Evolutionary conservation across 2,329 filamentous ascomycete species (phyloP).

Genomic region (Calonectria pauciramosa): DNA sequence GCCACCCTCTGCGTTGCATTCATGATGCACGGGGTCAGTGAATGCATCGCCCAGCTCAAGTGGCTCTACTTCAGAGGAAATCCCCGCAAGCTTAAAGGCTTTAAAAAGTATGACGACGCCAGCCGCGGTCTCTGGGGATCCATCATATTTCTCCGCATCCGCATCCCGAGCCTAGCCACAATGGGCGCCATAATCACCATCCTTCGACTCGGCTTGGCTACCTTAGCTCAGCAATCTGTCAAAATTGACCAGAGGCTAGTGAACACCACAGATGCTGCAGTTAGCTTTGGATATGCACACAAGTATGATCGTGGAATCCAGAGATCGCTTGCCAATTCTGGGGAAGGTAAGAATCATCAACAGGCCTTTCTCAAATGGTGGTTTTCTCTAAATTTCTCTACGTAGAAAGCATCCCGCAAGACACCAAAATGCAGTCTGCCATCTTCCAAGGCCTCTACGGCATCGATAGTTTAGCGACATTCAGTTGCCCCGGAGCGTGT

Average conservation of each 20-base stretch:
- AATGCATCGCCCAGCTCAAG: conserved; percentile 31
- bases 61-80: conserved; percentile 27
- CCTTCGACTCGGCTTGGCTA: conserved; percentile 9
- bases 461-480: background rate
- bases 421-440: conserved; percentile 23
- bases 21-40: conserved; percentile 29
- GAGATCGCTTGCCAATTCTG: background rate
- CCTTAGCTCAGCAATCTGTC: conserved; percentile 24
- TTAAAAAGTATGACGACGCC: conserved; percentile 29
- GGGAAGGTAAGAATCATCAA: background rate
- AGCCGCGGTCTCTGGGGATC: conserved; percentile 27
- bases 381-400: background rate
- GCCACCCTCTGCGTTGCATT: conserved; percentile 19
- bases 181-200: conserved; percentile 29
- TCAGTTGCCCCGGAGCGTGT: conserved; percentile 26
- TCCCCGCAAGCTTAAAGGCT: background rate
- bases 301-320: background rate
- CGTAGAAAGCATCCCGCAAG: background rate
- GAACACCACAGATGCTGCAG: background rate
- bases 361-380: background rate
- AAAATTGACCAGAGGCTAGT: conserved; percentile 1
- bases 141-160: conserved; percentile 3
- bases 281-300: conserved; percentile 24
- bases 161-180: conserved; percentile 25
- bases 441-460: conserved; percentile 26